Percentiles rank a stretch among this genome's conserved stretches.
Evolutionary conservation across 805 yeast species (phyloP).

Genomic region (Yarrowia alimentaria): DNA sequence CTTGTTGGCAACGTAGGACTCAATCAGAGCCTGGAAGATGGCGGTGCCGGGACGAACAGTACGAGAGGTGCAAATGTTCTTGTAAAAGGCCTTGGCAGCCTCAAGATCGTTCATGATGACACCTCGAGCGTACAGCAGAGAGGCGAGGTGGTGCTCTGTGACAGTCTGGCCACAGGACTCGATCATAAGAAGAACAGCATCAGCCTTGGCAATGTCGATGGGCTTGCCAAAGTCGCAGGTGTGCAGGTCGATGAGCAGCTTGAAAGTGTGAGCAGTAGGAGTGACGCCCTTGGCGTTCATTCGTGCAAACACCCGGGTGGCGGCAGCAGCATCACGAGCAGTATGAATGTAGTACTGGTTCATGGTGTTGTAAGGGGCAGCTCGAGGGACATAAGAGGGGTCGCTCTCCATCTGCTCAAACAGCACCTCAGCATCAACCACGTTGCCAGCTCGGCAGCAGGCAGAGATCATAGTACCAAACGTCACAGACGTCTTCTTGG

Average conservation of each 20-base stretch:
- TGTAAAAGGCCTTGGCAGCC: constrained; percentile 41
- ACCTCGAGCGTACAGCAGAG: constrained; percentile 43
- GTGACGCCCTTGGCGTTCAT: constrained; percentile 35
- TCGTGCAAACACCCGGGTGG: constrained; percentile 38
- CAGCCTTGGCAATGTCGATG: constrained; percentile 40
- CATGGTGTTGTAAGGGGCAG: constrained; percentile 44
- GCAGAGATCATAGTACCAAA: constrained; percentile 44
- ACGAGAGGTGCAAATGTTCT: constrained; percentile 35
- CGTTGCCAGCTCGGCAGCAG: constrained; percentile 42
- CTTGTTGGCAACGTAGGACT: constrained; percentile 42
- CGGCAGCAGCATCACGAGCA: constrained; percentile 38
- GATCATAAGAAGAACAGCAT: constrained; percentile 39
- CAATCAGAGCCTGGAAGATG: constrained; percentile 44
- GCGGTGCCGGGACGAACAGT: constrained; percentile 42
- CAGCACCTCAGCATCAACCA: constrained; percentile 36
- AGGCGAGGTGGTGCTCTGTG: constrained; percentile 42
- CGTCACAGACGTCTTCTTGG: constrained; percentile 39
- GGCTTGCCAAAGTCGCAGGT: constrained; percentile 39
- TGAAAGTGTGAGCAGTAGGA: constrained; percentile 44
- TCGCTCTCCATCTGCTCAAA: constrained; percentile 42
- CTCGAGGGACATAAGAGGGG: constrained; percentile 36
- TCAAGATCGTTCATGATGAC: constrained; percentile 39
- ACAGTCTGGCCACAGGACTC: constrained; percentile 36
- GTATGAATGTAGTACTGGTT: constrained; percentile 42
- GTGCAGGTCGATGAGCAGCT: constrained; percentile 43